Base-by-base conservation (phyloP, 2,329 filamentous ascomycete species). In the Cladorrhinum sp. region DNA sequence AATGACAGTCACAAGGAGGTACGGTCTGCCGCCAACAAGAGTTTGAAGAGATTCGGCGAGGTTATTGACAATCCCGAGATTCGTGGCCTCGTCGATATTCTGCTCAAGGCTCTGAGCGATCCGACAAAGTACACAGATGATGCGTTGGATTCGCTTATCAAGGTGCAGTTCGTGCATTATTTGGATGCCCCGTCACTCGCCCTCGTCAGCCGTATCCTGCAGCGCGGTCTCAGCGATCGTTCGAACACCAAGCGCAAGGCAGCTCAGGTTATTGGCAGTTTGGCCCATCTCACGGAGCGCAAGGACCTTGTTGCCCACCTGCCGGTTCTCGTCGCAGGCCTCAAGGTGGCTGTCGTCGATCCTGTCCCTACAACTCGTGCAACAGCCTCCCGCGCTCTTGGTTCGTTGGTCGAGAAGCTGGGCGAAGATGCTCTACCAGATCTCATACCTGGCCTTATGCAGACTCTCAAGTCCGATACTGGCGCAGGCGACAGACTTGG, bases 1-100 rank as follows among this genome's bases (percentile, higher is more conserved):
- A 99, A 96, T 68, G 95, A 99, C 78, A 97, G 91, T 70, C 95
- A 99, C 78, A 99, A 99, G 75, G 95, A 99, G 77, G 95, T 99
- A 30, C 86, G 95, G 63, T 81, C 86, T 50, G 93, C 92, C 21
- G 95, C 95, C 7, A 99, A 99, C 76, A 88, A 94, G 76, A 96
- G 92, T 77, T 82, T 99, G 77, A 96, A 99, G 78, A 89, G 95
- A 60, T 99, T 99, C 73, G 95, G 96, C 66, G 96, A 99, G 74
- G 96, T 99, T 67, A 99, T 99, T 74, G 96, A 84, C 75, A 99
- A 99, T 74, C 95, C 95, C 3, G 95, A 99, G 76, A 91, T 99
- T 72, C 97, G 97, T 83, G 86, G 88, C 65, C 82, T 98, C 14
- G 94, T 98, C 61, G 88, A 89, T 69, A 90, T 97, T 60, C 84